Evolutionary conservation across 2,329 filamentous ascomycete genomes (phyloP).

Genomic region (Aspergillus quadricinctus): DNA sequence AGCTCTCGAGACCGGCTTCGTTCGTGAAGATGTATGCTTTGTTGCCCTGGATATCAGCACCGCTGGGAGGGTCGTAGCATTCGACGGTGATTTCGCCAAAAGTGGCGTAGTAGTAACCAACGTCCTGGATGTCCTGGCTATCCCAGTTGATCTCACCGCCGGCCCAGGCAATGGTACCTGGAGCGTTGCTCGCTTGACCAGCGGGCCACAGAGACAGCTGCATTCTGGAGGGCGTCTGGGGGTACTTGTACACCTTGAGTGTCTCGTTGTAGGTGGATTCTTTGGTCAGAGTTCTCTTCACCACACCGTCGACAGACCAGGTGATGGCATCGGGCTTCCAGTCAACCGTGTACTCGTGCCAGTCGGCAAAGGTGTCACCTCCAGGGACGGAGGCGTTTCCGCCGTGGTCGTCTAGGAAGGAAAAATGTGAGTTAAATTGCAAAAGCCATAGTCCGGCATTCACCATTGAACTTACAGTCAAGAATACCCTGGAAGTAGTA

Average conservation of each 20-base stretch:
- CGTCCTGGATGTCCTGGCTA: conserved; percentile 69
- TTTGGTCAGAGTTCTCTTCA: conserved; percentile 65
- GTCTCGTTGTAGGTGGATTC: conserved; percentile 82
- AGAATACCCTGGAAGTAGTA: conserved; percentile 95
- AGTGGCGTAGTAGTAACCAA: conserved; percentile 84
- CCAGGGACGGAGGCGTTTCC: conserved; percentile 58
- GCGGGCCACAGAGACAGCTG: conserved; percentile 97
- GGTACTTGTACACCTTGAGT: conserved; percentile 75
- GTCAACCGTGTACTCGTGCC: conserved; percentile 87
- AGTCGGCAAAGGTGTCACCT: conserved; percentile 68
- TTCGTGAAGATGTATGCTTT: conserved; percentile 73
- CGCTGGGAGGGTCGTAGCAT: conserved; percentile 80
- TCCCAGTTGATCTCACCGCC: conserved; percentile 89
- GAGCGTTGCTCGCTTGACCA: conserved; percentile 69
- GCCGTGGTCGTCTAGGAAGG: conserved; percentile 63
- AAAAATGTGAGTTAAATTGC: neutral
- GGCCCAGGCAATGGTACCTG: conserved; percentile 87
- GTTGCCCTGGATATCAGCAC: conserved; percentile 55
- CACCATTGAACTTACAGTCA: conserved; percentile 65
- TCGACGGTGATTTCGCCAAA: conserved; percentile 74
- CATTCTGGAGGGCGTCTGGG: conserved; percentile 84
- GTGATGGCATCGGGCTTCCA: conserved; percentile 84
- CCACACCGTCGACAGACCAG: conserved; percentile 81
- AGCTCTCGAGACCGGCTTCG: conserved; percentile 64
- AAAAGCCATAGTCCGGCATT: neutral